Evolutionary conservation across 176 grass and related monocot genomes (phyloP), one percentile per base, ranked within the genome.

Genomic region (Ampelocalamus luodianensis): DNA sequence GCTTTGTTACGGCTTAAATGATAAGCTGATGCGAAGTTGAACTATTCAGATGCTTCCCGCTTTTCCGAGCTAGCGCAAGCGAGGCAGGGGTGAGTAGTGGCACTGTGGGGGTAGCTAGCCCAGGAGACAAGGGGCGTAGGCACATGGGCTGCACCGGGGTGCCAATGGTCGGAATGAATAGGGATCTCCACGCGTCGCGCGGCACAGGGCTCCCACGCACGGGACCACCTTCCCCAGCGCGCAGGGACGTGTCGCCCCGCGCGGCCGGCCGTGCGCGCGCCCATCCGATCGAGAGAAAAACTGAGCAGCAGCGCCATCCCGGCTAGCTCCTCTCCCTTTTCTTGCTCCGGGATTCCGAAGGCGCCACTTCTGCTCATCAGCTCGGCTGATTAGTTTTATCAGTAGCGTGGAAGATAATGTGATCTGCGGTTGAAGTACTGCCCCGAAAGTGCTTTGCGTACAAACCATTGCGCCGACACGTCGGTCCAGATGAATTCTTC

Each of bases 311-410:
- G 55, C 59, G 36, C 54, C 68, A 26, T 7, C 37, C 4, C 59
- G 22, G 58, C 58, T 12, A 23, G 10, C 58, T 60, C 58, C 58
- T 12, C 58, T 0, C 1, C 23, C 72, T 59, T 20, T 13, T 10
- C 67, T 22, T 68, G 81, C 87, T 38, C 81, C 81, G 67, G 67
- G 87, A 73, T 89, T 89, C 81, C 87, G 65, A 89, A 74, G 37
- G 29, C 24, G 74, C 73, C 54, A n/a, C 71, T 65, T n/a, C 45
- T 11, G 46, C 43, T 44, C 54, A 6, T 8, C 26, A 0, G 14
- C 15, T 37, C 16, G 53, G 81, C 18, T 14, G 59, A 53, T 51
- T 42, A 24, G 81, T 63, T 64, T 32, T 32, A 64, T 32, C 26
- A 10, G 61, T 64, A 32, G 61, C 71, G 10, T 61, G 58, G 58